Base-by-base conservation (phyloP, 371 early-diverging fungal species). In the Apophysomyces sp. region DNA sequence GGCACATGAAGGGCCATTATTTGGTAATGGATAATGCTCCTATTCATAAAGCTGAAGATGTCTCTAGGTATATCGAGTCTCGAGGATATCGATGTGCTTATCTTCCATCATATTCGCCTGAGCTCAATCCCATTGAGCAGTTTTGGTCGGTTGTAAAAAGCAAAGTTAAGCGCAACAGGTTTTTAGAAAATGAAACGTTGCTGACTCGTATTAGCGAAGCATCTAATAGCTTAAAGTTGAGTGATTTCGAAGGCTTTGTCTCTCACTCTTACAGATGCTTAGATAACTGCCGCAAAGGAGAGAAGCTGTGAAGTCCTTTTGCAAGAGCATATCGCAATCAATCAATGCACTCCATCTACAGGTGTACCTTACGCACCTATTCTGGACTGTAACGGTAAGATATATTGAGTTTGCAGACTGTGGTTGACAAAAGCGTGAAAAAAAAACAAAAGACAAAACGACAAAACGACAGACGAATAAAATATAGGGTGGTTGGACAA, bases 221-320 rank as follows among this genome's bases (percentile, higher is more conserved):
- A 52, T 29, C 52, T 28, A 52, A 52, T 40, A 40, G 40, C 40
- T 40, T 40, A 40, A 40, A 40, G 40, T 40, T 40, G 40, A 34
- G n/a, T 37, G 37, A 37, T 5, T 2, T 37, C 37, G 37, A 6
- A 44, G 44, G 44, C 44, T 6, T 44, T 44, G 44, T 44, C 44
- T 44, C 44, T 44, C 44, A 44, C 44, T 44, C 44, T 44, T 44
- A 44, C 44, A 44, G 44, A 44, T 44, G 44, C 18, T 44, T 44
- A 44, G 18, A 44, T 15, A 44, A 44, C 44, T 44, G 44, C 44
- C 44, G 44, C 44, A 44, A 44, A 44, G 44, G 44, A 44, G 44
- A 44, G 44, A 18, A 3, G 44, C 44, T 44, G 44, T 44, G 44
- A 44, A 2, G 44, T 44, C 44, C 44, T 44, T 44, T 8, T 44